Evolutionary conservation across 2,329 filamentous ascomycete genomes (phyloP), one percentile per base, ranked within the genome.

Genomic region (Falciphora oryzae): DNA sequence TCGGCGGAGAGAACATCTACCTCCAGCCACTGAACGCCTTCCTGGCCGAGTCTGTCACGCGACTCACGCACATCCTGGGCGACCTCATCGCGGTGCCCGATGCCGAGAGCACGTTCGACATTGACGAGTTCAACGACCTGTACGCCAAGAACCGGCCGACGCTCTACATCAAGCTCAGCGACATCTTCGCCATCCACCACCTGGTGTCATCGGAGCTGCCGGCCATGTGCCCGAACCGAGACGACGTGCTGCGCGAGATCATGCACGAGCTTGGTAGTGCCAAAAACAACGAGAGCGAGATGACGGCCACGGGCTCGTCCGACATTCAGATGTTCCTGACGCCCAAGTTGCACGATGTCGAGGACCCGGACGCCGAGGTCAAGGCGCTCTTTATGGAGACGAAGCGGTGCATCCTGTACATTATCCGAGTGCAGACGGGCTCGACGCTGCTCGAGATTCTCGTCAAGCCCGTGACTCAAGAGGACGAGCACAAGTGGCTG

Each of bases 311-410:
- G 8, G 92, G 92, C 67, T 90, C 92, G 1, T 89, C 90, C 0
- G 93, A 97, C 75, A 96, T 97, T 67, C 93, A 91, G 66, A 88
- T 97, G 81, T 96, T 92, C 66, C 80, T 97, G 58, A 95, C 90
- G 59, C 92, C 93, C 53, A 96, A 95, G 76, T 85, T 96, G 63
- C 92, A 96, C 73, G 91, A 96, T 71, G 81, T 93, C 67, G 91
- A 96, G 71, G 95, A 99, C 73, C 94, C 95, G 4, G 94, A 98
- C 73, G 92, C 93, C 4, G 91, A 95, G 66, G 83, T 95, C 68
- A 97, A 98, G 78, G 84, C 93, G 1, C 83, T 99, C 3, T 97
- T 97, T 75, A 98, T 97, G 88, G 95, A 98, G 78, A 98, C 95
- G 3, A 99, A 99, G 79, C 89, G 95, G 71, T 97, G 95, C 73